Conservation (phyloP, 768 basidiomycete genomes). For the Zangia roseola region DNA sequence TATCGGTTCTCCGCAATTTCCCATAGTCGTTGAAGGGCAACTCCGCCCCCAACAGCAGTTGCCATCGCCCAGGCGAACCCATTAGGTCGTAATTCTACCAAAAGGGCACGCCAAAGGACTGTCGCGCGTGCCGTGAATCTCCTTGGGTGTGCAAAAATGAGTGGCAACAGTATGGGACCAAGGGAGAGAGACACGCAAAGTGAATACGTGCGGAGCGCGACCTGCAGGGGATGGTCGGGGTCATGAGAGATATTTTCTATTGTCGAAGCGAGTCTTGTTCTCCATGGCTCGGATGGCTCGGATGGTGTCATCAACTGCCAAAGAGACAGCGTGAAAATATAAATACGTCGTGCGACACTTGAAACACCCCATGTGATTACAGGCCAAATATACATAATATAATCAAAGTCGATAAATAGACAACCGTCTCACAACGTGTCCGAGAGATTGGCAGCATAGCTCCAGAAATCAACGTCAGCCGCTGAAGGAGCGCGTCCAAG, state of each 20-base stretch:
- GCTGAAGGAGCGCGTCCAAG: slow-evolving; percentile 30
- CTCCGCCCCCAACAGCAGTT: slow-evolving; percentile 61
- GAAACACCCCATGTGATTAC: slow-evolving; percentile 11
- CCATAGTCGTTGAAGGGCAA: slow-evolving; percentile 50
- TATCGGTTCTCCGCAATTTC: slow-evolving; percentile 13
- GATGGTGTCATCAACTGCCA: slow-evolving; percentile 6
- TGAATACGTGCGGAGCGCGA: slow-evolving; percentile 66
- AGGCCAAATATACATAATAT: not conserved
- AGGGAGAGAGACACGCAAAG: slow-evolving; percentile 64
- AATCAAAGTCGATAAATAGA: not conserved
- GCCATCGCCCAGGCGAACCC: slow-evolving; percentile 74
- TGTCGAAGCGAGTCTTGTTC: not conserved
- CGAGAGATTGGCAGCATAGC: slow-evolving; percentile 40
- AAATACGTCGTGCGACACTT: too few species aligned
- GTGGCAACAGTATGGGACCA: slow-evolving; percentile 61
- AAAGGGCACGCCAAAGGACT: slow-evolving; percentile 38
- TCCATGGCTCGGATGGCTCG: not conserved
- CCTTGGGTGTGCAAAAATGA: slow-evolving; percentile 37
- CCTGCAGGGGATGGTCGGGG: slow-evolving; percentile 50
- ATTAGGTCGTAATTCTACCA: slow-evolving; percentile 55
- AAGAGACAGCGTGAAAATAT: not conserved
- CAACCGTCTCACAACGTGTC: slow-evolving; percentile 1
- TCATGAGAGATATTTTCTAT: slow-evolving; percentile 27
- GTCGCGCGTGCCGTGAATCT: slow-evolving; percentile 19
- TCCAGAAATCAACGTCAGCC: slow-evolving; percentile 65